Evolutionary conservation across 2,329 filamentous ascomycete species (phyloP).

Genomic region (Penicillium digitatum): DNA sequence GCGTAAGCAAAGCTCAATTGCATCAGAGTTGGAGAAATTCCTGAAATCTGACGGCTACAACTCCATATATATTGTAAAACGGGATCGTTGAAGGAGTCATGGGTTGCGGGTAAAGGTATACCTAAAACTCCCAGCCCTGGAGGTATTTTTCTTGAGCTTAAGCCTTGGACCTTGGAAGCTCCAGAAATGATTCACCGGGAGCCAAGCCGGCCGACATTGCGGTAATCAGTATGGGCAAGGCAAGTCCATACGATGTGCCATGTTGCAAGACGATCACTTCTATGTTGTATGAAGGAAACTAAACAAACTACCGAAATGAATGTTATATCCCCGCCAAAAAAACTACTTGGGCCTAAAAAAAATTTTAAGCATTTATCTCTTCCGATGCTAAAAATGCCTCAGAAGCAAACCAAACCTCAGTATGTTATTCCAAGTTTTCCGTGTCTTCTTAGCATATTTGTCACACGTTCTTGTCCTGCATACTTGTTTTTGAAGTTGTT

Average conservation of each 20-base stretch:
- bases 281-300: background rate
- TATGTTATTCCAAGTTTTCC: background rate
- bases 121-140: background rate
- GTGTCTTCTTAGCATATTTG: too few relatives aligned
- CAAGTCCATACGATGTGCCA: background rate
- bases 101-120: background rate
- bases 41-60: background rate
- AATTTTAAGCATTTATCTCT: background rate
- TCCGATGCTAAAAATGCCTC: background rate
- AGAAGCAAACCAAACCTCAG: background rate
- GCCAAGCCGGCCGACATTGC: background rate
- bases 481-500: background rate
- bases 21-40: background rate
- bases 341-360: background rate
- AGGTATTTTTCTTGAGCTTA: background rate
- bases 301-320: background rate
- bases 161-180: background rate
- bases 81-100: background rate
- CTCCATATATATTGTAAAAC: background rate
- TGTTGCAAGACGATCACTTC: background rate
- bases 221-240: background rate
- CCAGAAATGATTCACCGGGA: background rate
- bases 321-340: background rate
- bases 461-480: too few relatives aligned
- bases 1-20: background rate